phyloP scores from a whole-genome alignment of 768 basidiomycete genomes.

The Boletales sp. region DNA sequence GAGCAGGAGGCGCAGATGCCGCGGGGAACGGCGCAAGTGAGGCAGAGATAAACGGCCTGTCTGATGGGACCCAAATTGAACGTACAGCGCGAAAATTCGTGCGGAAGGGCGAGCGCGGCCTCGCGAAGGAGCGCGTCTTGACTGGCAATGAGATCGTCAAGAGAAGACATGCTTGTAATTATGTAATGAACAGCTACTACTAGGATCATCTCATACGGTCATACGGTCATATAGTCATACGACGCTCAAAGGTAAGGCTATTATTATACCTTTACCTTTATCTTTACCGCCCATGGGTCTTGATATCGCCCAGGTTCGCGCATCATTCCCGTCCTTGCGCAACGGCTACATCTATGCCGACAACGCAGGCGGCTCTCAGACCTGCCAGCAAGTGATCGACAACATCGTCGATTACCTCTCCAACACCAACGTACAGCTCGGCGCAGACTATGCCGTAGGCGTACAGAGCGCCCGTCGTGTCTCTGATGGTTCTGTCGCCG shows the following conservation, averaged over 20 bases:
- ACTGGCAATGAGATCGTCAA: slow-evolving; percentile 22
- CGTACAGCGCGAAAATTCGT: slow-evolving; percentile 63
- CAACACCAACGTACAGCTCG: slow-evolving; percentile 72
- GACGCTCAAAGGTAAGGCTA: too few relatives aligned
- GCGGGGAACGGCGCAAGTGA: slow-evolving; percentile 62
- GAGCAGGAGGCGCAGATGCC: slow-evolving; percentile 84
- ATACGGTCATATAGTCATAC: too few relatives aligned
- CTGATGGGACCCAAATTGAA: slow-evolving; percentile 57
- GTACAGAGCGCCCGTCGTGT: slow-evolving; percentile 50
- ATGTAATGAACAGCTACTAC: background rate
- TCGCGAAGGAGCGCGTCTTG: slow-evolving; percentile 31
- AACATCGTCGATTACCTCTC: slow-evolving; percentile 63
- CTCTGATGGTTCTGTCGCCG: slow-evolving; percentile 46
- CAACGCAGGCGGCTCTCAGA: slow-evolving; percentile 76
- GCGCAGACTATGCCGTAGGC: slow-evolving; percentile 65
- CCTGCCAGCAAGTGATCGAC: slow-evolving; percentile 51
- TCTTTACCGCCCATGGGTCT: slow-evolving; percentile 16
- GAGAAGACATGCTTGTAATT: slow-evolving; percentile 23
- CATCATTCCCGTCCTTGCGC: slow-evolving; percentile 59
- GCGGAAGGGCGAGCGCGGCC: slow-evolving; percentile 51
- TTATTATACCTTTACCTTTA: too few relatives aligned
- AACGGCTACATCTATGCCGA: slow-evolving; percentile 66
- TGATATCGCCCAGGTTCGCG: slow-evolving; percentile 50
- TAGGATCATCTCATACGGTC: too few relatives aligned
- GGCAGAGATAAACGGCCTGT: slow-evolving; percentile 80